A percentile compares a stretch with the other conserved stretches of the same genome.
These are phyloP conservation scores for Earliella scabrosa DNA, from an alignment of 1,284 basidiomycete species.

Conservation along the genomic window DNA sequence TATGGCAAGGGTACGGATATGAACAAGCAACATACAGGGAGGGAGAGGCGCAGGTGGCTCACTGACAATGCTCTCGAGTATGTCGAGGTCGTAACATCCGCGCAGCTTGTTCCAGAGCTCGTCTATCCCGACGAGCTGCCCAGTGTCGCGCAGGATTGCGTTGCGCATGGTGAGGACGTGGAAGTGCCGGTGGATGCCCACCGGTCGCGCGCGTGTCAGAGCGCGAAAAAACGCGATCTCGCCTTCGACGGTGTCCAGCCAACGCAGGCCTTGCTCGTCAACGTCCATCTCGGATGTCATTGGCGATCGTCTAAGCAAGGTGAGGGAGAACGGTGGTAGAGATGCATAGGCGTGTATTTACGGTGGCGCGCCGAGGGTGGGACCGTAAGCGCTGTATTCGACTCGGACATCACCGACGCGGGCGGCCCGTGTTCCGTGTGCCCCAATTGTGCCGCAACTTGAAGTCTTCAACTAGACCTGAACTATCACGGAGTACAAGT, in stretches of 20 bases:
- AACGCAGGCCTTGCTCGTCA: conserved; percentile 18
- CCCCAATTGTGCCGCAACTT: too few relatives aligned
- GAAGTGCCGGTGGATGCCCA: conserved; percentile 81
- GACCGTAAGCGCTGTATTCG: too few relatives aligned
- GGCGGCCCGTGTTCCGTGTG: too few relatives aligned
- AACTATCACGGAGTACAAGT: too few relatives aligned
- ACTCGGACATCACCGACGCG: too few relatives aligned
- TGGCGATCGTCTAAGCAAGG: neutral
- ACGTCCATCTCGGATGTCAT: conserved; percentile 20
- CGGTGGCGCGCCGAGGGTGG: too few relatives aligned
- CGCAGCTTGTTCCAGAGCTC: conserved; percentile 78
- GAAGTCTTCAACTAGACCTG: too few relatives aligned
- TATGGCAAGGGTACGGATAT: neutral
- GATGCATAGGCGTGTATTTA: too few relatives aligned
- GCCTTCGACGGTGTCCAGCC: conserved; percentile 75
- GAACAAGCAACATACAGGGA: conserved; percentile 11
- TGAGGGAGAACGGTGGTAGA: neutral
- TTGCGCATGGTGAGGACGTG: conserved; percentile 77
- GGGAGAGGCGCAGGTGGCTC: conserved; percentile 14
- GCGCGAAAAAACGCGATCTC: conserved; percentile 83
- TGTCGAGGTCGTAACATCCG: conserved; percentile 77
- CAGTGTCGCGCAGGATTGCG: conserved; percentile 72
- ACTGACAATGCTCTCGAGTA: conserved; percentile 75
- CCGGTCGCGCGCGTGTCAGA: conserved; percentile 75
- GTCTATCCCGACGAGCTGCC: conserved; percentile 60